Conservation (phyloP, 163 green algal species). For the Trebouxiophyceae sp. region DNA sequence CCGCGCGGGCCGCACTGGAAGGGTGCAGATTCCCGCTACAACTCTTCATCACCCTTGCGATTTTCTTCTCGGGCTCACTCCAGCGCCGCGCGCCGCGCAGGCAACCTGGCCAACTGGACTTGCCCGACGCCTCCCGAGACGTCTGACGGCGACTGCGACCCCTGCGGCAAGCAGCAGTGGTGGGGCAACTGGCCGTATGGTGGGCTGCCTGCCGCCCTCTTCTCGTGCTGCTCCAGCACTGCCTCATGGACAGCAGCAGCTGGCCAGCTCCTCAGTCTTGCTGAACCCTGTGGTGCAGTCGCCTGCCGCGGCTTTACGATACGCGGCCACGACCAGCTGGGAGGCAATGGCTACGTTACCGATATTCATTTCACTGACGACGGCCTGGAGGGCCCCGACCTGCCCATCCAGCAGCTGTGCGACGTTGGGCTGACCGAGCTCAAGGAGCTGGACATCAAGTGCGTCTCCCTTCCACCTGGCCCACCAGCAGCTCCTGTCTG, state of each 20-base stretch:
- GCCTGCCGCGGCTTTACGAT: neutral
- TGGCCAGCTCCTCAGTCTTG: neutral
- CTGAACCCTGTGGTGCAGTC: neutral
- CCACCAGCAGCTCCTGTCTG: neutral
- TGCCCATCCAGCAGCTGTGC: neutral
- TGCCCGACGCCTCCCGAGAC: slow-evolving; percentile 5
- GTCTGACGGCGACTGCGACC: slow-evolving; percentile 2
- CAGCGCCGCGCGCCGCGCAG: no score
- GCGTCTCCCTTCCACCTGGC: no score
- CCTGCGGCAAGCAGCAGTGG: slow-evolving; percentile 2
- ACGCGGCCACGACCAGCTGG: neutral
- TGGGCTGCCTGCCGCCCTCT: no score
- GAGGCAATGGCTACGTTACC: neutral
- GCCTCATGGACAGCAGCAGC: no score
- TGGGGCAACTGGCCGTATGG: neutral
- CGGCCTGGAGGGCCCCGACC: neutral
- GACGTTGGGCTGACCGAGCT: no score
- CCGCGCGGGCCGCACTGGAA: neutral
- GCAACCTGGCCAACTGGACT: no score
- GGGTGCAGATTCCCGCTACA: no score
- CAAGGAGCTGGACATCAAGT: neutral
- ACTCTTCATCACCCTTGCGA: no score
- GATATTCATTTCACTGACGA: neutral
- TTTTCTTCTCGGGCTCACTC: no score
- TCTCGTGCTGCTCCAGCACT: no score